Base-by-base conservation (phyloP, 306 rosid species). In the Sesbania bispinosa region DNA sequence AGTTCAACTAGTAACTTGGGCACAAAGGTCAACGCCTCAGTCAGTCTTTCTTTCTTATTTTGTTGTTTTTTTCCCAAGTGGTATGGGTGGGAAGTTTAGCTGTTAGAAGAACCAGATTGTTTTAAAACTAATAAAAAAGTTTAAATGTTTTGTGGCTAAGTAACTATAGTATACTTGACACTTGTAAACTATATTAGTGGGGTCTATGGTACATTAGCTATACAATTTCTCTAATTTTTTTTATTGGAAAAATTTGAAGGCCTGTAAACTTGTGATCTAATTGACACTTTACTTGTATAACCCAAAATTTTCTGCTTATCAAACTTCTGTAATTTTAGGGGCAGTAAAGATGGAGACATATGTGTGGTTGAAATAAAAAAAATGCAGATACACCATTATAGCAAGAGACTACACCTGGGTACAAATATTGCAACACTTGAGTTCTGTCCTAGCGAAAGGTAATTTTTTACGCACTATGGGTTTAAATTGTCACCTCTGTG, bases 371-470 rank as follows among this genome's bases (percentile, higher is more conserved):
- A 89, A 73, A 90, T 94, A 71, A 90, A 87, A 85, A 90, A 90
- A 80, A 94, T 94, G 98, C 95, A 83, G 85, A 80, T 94, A 64
- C 62, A 71, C 84, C 98, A 94, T 75, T 79, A 80, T 73, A 90
- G 96, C 81, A 94, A 75, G 87, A 87, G 98, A 84, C 86, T 94
- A 43, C 97, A 94, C 69, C 82, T 90, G 47, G 97, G 97, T 67
- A 88, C 96, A 53, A 60, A 78, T 80, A 94, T 94, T 71, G 87
- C 82, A 48, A 74, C 90, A 0, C 80, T 94, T 4, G 94, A 87
- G 32, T 90, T 90, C 63, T 94, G 98, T 81, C 98, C 98, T 70
- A 71, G 75, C 47, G 98, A 94, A 84, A 94, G 97, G 98, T 87
- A 76, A 70, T 24, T 55, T 6, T 58, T 69, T 32, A 53, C 51